phyloP scores from a whole-genome alignment of 1,284 basidiomycete species.

The Naganishia albida region DNA sequence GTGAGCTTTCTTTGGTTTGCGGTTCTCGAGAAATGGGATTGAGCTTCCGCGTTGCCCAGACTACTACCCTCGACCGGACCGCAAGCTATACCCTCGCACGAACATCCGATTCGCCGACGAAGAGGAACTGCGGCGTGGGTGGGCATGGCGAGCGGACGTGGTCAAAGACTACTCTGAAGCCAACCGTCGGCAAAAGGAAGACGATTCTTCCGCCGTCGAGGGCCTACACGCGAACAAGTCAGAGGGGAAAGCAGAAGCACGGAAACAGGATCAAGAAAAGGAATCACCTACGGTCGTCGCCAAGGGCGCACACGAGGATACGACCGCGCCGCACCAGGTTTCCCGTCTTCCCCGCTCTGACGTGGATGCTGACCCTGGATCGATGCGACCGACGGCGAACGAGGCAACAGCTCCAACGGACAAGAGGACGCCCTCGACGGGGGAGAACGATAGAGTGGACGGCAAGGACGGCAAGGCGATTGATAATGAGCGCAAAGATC shows the following conservation, averaged over 20 bases:
- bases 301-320: slow-evolving; percentile 15
- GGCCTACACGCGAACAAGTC: slow-evolving; percentile 1
- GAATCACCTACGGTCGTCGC: slow-evolving; percentile 6
- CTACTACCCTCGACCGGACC: slow-evolving; percentile 40
- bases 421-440: slow-evolving; percentile 8
- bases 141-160: slow-evolving; percentile 39
- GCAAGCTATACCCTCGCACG: slow-evolving; percentile 34
- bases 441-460: neutral
- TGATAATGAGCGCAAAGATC: slow-evolving; percentile 26
- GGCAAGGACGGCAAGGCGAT: slow-evolving; percentile 28
- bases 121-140: slow-evolving; percentile 38
- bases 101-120: slow-evolving; percentile 37
- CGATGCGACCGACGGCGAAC: slow-evolving; percentile 19
- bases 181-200: slow-evolving; percentile 19
- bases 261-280: neutral
- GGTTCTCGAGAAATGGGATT: neutral
- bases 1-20: neutral
- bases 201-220: slow-evolving; percentile 19
- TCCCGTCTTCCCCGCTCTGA: slow-evolving; percentile 12
- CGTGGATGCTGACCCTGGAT: slow-evolving; percentile 12
- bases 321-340: slow-evolving; percentile 10
- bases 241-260: neutral
- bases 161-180: slow-evolving; percentile 21
- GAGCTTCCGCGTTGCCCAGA: slow-evolving; percentile 27
- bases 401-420: slow-evolving; percentile 16